These are phyloP conservation scores for Iris macrosiphon DNA, from an alignment of 106 monocot genomes.

Conservation along the genomic window DNA sequence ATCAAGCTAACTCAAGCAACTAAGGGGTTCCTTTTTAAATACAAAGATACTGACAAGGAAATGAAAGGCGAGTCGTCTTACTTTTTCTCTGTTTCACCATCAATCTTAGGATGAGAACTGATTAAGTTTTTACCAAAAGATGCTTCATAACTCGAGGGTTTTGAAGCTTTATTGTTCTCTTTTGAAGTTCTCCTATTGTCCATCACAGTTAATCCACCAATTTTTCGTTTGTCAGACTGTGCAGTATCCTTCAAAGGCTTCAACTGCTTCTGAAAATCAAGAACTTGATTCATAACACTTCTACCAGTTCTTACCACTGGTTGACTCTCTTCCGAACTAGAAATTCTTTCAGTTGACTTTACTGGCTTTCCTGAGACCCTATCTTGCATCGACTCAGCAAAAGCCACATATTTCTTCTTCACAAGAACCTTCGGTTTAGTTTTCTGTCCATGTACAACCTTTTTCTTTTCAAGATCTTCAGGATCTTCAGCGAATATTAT, in stretches of 20 bases:
- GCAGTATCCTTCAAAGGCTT: constrained; percentile 4
- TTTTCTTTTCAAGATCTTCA: constrained; percentile 19
- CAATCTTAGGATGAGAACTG: constrained; percentile 16
- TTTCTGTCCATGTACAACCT: constrained; percentile 5
- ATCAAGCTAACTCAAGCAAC: background rate
- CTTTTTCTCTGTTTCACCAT: constrained; percentile 14
- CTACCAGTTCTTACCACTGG: constrained; percentile 1
- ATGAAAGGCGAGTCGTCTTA: constrained; percentile 2
- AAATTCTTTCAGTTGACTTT: background rate
- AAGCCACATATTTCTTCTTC: constrained; percentile 13
- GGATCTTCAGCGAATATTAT: constrained; percentile 41
- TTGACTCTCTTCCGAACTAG: background rate
- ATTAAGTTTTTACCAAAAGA: background rate
- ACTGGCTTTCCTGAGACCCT: background rate
- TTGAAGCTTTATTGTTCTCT: constrained; percentile 3
- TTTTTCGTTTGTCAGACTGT: constrained; percentile 3
- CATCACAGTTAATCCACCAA: background rate
- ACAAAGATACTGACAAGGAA: background rate
- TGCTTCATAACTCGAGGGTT: background rate
- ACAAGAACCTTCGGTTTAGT: constrained; percentile 10
- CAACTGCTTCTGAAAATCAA: constrained; percentile 4
- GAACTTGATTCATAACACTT: constrained; percentile 1
- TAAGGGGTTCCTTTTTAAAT: no score
- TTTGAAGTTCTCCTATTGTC: constrained; percentile 4
- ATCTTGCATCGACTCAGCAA: background rate